phyloP scores from a whole-genome alignment of 768 basidiomycete genomes.

The Cystofilobasidium capitatum region DNA sequence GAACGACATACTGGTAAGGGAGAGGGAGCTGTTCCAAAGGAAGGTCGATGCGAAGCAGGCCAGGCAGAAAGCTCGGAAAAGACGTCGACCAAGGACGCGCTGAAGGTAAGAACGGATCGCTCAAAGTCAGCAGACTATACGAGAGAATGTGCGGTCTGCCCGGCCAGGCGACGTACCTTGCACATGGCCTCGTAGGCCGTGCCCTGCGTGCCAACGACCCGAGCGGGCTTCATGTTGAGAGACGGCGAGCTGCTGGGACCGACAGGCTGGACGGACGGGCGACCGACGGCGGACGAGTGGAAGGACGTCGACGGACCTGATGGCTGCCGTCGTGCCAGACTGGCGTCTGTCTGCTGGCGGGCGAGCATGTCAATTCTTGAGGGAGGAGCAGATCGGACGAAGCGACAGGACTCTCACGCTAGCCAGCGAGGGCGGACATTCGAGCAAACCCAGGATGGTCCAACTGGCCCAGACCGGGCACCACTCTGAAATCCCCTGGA shows the following conservation, averaged over 20 bases:
- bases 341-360: too few species aligned
- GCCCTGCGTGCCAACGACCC: slow-evolving; percentile 3
- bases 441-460: too few species aligned
- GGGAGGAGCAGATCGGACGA: too few species aligned
- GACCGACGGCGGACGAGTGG: background rate
- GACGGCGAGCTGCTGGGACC: background rate
- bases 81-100: slow-evolving; percentile 14
- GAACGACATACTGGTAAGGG: slow-evolving; percentile 1
- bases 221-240: slow-evolving; percentile 2
- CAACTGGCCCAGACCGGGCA: too few species aligned
- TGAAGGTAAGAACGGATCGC: background rate
- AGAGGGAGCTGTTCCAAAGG: background rate
- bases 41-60: slow-evolving; percentile 1
- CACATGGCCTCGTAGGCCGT: slow-evolving; percentile 19
- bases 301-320: too few species aligned
- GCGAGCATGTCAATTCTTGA: too few species aligned
- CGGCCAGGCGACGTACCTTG: too few species aligned
- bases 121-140: background rate
- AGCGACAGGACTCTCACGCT: too few species aligned
- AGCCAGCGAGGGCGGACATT: too few species aligned
- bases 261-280: background rate
- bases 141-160: background rate
- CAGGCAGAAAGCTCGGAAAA: slow-evolving; percentile 15
- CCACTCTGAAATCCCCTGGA: too few species aligned
- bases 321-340: too few species aligned